Percentiles rank a stretch among this genome's conserved stretches.
phyloP scores from a whole-genome alignment of 306 rosid species.

The Rosa multiflora region DNA sequence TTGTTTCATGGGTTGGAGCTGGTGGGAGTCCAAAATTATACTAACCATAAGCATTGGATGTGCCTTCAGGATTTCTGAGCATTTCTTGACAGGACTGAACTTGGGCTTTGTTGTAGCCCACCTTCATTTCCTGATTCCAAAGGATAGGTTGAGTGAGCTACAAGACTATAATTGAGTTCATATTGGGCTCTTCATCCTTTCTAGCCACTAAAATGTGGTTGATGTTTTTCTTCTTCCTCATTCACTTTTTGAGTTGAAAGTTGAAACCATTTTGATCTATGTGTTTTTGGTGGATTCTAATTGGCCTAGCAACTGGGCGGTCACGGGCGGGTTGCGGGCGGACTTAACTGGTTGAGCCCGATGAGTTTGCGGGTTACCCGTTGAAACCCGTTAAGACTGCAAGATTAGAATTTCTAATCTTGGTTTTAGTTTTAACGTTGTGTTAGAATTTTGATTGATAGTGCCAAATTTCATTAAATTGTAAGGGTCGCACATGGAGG shows the following conservation, averaged over 20 bases:
- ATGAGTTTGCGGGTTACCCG: no score
- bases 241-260: not conserved
- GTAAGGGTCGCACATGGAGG: not conserved
- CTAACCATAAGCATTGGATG: not conserved
- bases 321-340: no score
- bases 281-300: not conserved
- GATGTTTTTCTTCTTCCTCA: not conserved
- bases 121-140: not conserved
- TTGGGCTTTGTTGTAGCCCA: not conserved
- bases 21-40: constrained; percentile 22
- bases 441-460: not conserved
- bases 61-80: constrained; percentile 5
- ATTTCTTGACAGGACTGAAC: not conserved
- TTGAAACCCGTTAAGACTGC: no score
- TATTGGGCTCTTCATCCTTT: not conserved
- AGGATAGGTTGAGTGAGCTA: no score
- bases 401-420: not conserved
- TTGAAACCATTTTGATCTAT: not conserved
- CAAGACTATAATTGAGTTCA: not conserved
- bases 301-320: no score
- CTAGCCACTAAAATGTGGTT: not conserved
- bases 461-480: not conserved
- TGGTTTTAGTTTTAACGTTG: not conserved
- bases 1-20: constrained; percentile 21
- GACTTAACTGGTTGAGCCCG: no score